phyloP scores from a whole-genome alignment of 75 land plant species.

The Selaginella moellendorffii region DNA sequence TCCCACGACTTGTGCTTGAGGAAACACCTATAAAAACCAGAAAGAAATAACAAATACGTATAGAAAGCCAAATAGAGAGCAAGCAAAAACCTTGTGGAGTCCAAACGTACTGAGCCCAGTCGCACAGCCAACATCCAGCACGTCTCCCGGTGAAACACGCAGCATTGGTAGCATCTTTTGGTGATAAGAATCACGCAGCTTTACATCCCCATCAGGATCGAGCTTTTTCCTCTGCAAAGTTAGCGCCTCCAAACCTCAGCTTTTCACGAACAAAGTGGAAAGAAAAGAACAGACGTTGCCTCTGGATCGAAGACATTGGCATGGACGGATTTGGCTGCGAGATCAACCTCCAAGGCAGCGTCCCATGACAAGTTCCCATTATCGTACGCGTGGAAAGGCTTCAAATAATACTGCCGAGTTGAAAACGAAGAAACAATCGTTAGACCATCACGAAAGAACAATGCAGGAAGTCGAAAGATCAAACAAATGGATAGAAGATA shows the following conservation, averaged over 20 bases:
- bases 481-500: no score
- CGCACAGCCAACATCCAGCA: slow-evolving; percentile 35
- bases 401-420: slow-evolving; percentile 29
- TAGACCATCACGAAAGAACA: no score
- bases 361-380: slow-evolving; percentile 36
- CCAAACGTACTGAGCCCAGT: slow-evolving; percentile 39
- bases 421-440: not conserved
- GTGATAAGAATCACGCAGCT: slow-evolving; percentile 25
- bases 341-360: slow-evolving; percentile 37
- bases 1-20: slow-evolving; percentile 26
- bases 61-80: not conserved
- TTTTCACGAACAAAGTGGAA: no score
- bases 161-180: slow-evolving; percentile 25
- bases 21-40: slow-evolving; percentile 19
- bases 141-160: slow-evolving; percentile 14
- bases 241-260: not conserved
- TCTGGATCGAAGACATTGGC: slow-evolving; percentile 39
- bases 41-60: not conserved
- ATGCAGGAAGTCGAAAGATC: no score
- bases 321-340: slow-evolving; percentile 38
- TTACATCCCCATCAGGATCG: slow-evolving; percentile 34
- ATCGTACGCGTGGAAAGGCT: slow-evolving; percentile 39
- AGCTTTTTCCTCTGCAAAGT: slow-evolving; percentile 29
- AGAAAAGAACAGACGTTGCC: slow-evolving; percentile 11
- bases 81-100: slow-evolving; percentile 24